Conservation (phyloP, 1,139 yeast species). For the Yamadazyma mexicana region DNA sequence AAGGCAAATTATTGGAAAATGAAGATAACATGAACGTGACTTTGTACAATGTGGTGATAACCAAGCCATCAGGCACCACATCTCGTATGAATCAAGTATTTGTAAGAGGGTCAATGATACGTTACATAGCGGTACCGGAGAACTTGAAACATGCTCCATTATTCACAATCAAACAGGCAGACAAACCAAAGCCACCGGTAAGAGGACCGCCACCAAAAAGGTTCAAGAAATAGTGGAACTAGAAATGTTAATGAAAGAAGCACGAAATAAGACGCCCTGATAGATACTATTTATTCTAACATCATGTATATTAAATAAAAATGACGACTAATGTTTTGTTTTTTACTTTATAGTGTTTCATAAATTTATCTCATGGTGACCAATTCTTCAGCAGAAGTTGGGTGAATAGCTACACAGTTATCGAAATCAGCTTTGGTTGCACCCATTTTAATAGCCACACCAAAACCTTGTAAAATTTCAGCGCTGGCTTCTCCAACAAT, state of each 20-base stretch:
- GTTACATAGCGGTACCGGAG: slow-evolving; percentile 86
- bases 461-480: slow-evolving; percentile 96
- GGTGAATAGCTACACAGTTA: slow-evolving; percentile 95
- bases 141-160: slow-evolving; percentile 85
- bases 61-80: slow-evolving; percentile 71
- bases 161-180: slow-evolving; percentile 65
- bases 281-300: slow-evolving; percentile 1
- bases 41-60: slow-evolving; percentile 76
- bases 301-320: too few species aligned
- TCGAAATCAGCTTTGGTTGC: slow-evolving; percentile 96
- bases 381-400: slow-evolving; percentile 95
- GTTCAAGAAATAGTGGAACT: slow-evolving; percentile 13
- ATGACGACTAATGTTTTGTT: too few species aligned
- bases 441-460: slow-evolving; percentile 96
- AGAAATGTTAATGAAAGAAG: not conserved
- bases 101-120: slow-evolving; percentile 87
- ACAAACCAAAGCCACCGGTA: slow-evolving; percentile 69
- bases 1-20: slow-evolving; percentile 82
- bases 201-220: slow-evolving; percentile 56
- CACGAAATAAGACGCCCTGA: not conserved
- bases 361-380: slow-evolving; percentile 74
- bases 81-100: slow-evolving; percentile 83
- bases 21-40: slow-evolving; percentile 96
- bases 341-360: too few species aligned
- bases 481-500: slow-evolving; percentile 87